Evolutionary conservation across 1,139 yeast species (phyloP).

Genomic region (Suhomyces chickasaworum): DNA sequence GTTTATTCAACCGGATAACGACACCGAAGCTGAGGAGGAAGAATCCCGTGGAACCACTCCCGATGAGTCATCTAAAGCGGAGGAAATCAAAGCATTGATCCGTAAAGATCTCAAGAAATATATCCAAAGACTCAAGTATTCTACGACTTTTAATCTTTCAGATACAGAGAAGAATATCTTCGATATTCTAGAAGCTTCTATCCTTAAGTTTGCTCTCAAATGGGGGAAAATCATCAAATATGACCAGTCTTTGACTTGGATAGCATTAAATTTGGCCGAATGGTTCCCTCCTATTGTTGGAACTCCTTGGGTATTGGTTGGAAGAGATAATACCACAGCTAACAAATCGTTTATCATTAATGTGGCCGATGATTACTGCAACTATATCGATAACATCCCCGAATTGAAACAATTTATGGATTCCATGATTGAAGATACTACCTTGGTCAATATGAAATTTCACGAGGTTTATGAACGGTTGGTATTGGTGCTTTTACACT

Average conservation of each 20-base stretch:
- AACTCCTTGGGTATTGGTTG: slow-evolving; percentile 47
- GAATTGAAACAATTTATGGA: slow-evolving; percentile 30
- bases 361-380: slow-evolving; percentile 50
- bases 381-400: slow-evolving; percentile 41
- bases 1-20: slow-evolving; percentile 59
- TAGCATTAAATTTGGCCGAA: slow-evolving; percentile 84
- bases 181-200: slow-evolving; percentile 59
- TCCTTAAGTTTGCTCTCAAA: slow-evolving; percentile 63
- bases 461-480: slow-evolving; percentile 75
- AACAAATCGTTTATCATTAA: slow-evolving; percentile 38
- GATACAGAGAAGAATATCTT: slow-evolving; percentile 56
- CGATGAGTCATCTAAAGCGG: slow-evolving; percentile 13
- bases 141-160: slow-evolving; percentile 23
- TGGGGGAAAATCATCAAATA: slow-evolving; percentile 82
- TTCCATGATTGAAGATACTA: slow-evolving; percentile 31
- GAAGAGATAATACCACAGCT: slow-evolving; percentile 35
- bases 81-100: slow-evolving; percentile 37
- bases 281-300: slow-evolving; percentile 74
- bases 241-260: slow-evolving; percentile 83
- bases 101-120: slow-evolving; percentile 56
- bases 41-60: slow-evolving; percentile 17
- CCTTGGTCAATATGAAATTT: slow-evolving; percentile 48
- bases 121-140: slow-evolving; percentile 42
- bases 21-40: slow-evolving; percentile 16
- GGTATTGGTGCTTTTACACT: slow-evolving; percentile 72